Conservation (phyloP, 2,329 filamentous ascomycete species). For the Pseudocercospora musae region DNA sequence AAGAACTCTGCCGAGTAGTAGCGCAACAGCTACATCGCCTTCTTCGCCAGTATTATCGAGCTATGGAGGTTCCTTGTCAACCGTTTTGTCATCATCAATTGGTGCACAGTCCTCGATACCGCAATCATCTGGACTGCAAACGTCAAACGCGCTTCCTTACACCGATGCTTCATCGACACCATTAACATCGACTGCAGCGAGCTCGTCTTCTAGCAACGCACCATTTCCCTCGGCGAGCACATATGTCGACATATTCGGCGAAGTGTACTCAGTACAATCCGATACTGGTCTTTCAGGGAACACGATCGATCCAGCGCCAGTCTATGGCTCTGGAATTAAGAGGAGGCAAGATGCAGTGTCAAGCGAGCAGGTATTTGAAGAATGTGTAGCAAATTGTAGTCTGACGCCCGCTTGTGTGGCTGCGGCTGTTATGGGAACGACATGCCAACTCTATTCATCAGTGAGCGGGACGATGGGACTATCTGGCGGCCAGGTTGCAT, state of each 20-base stretch:
- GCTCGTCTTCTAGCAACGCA: background rate
- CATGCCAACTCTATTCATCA: slow-evolving; percentile 5
- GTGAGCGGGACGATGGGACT: slow-evolving; percentile 2
- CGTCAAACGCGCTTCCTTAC: background rate
- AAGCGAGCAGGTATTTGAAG: background rate
- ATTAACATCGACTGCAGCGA: background rate
- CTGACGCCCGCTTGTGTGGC: background rate
- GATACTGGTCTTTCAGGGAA: background rate
- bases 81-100: background rate
- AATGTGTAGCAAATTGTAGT: background rate
- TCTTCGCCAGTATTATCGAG: background rate
- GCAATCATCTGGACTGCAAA: background rate
- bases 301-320: slow-evolving; percentile 1
- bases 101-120: background rate
- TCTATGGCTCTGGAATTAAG: background rate
- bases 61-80: background rate
- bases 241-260: background rate
- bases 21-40: background rate
- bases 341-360: background rate
- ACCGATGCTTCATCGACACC: background rate
- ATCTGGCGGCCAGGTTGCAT: background rate
- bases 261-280: background rate
- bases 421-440: background rate
- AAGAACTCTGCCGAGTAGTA: background rate
- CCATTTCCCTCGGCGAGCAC: background rate